phyloP scores from a whole-genome alignment of 2,329 filamentous ascomycete species.

The Colletotrichum sp. region DNA sequence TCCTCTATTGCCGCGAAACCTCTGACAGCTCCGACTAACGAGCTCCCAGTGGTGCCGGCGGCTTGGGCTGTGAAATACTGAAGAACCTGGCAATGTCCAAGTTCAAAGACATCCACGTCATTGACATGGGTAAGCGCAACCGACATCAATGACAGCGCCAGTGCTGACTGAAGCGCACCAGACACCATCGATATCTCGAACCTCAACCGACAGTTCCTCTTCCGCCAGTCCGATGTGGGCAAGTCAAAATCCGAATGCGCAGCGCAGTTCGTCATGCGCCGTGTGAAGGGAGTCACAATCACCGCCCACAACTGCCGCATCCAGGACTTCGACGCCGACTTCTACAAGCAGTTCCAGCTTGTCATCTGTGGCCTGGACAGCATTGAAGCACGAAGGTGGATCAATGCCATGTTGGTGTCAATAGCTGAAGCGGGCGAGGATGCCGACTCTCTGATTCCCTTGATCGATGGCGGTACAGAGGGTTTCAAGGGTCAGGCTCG shows the following conservation, averaged over 20 bases:
- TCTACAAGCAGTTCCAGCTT: constrained; percentile 96
- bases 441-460: constrained; percentile 85
- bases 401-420: constrained; percentile 89
- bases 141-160: not conserved
- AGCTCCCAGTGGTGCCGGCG: constrained; percentile 81
- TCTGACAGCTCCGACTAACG: constrained; percentile 22
- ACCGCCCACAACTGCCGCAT: constrained; percentile 94
- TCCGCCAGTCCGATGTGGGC: constrained; percentile 89
- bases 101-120: constrained; percentile 97
- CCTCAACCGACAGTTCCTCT: constrained; percentile 96
- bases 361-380: constrained; percentile 95
- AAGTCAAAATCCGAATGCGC: constrained; percentile 94
- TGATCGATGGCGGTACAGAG: constrained; percentile 97
- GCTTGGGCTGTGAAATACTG: constrained; percentile 93
- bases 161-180: constrained; percentile 35
- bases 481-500: constrained; percentile 97
- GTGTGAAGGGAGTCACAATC: constrained; percentile 90
- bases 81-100: constrained; percentile 95
- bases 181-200: constrained; percentile 99
- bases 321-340: constrained; percentile 94
- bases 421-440: constrained; percentile 83
- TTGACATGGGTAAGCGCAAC: constrained; percentile 84
- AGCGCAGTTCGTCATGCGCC: constrained; percentile 86
- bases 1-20: constrained; percentile 13
- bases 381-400: constrained; percentile 98